phyloP scores from a whole-genome alignment of 805 yeast species.

The Kodamaea sagamina region DNA sequence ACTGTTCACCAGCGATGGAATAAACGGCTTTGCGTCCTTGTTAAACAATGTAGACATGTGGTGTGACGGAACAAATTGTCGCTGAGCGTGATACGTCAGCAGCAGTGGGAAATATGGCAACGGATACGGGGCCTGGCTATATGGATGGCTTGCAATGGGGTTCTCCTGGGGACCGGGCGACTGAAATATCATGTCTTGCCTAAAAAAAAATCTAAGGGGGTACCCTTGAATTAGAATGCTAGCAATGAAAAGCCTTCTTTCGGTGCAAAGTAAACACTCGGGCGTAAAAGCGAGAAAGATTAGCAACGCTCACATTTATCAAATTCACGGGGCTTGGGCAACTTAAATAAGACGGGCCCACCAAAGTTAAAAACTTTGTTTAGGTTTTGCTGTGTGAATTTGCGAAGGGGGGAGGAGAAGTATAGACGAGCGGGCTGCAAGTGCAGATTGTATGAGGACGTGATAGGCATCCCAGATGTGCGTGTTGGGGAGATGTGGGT shows the following conservation, averaged over 20 bases:
- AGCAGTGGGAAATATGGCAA: slow-evolving; percentile 1
- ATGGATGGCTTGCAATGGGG: background rate
- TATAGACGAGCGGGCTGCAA: too few species aligned
- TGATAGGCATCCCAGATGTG: too few species aligned
- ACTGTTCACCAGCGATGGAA: slow-evolving; percentile 15
- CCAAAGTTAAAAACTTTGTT: background rate
- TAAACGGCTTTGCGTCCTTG: slow-evolving; percentile 25
- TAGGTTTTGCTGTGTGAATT: too few species aligned
- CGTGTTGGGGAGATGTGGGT: too few species aligned
- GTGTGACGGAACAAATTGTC: background rate
- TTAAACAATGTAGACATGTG: slow-evolving; percentile 14
- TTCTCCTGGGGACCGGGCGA: background rate
- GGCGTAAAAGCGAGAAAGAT: background rate
- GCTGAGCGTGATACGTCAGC: background rate
- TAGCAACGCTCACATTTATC: background rate
- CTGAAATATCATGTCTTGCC: slow-evolving; percentile 4
- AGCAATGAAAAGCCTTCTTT: slow-evolving; percentile 1
- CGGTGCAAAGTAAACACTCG: background rate
- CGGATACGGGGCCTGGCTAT: background rate
- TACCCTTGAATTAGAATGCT: background rate
- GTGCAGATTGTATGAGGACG: too few species aligned
- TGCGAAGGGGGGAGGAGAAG: too few species aligned
- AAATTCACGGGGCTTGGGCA: slow-evolving; percentile 5
- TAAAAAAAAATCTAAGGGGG: slow-evolving; percentile 2
- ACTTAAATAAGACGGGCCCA: slow-evolving; percentile 1